Percentiles rank a stretch among this genome's conserved stretches.
These are phyloP conservation scores for Gossypium gossypioides DNA, from an alignment of 441 rosid genomes.

Conservation along the genomic window DNA sequence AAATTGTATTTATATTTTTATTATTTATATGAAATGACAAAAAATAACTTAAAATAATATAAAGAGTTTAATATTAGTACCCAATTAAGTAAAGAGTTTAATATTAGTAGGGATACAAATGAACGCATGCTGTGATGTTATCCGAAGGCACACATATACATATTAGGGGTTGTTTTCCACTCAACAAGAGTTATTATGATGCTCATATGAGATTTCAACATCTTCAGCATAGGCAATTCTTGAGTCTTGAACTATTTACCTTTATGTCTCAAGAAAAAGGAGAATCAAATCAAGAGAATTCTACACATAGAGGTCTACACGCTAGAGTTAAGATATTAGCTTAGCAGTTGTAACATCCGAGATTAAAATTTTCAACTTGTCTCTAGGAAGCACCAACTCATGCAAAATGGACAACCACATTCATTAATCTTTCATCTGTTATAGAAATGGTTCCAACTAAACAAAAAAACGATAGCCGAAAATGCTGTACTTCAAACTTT, in stretches of 20 bases:
- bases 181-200: neutral
- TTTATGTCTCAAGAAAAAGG: neutral
- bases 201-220: neutral
- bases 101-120: neutral
- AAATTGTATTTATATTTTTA: too few relatives aligned
- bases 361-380: neutral
- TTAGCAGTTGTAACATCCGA: neutral
- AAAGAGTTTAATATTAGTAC: too few relatives aligned
- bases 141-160: neutral
- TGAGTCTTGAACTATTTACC: neutral
- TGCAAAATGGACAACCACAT: neutral
- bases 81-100: too few relatives aligned
- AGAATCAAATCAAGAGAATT: neutral
- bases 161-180: neutral
- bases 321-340: neutral
- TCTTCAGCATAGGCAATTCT: neutral
- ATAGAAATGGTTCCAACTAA: neutral
- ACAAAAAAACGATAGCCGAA: neutral
- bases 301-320: neutral
- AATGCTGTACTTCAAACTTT: conserved; percentile 39
- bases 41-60: too few relatives aligned
- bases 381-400: neutral
- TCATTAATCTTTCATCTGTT: neutral
- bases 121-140: neutral
- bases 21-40: too few relatives aligned